phyloP scores from a whole-genome alignment of 192 early-diverging fungal species.

The Dissophora ornata region DNA sequence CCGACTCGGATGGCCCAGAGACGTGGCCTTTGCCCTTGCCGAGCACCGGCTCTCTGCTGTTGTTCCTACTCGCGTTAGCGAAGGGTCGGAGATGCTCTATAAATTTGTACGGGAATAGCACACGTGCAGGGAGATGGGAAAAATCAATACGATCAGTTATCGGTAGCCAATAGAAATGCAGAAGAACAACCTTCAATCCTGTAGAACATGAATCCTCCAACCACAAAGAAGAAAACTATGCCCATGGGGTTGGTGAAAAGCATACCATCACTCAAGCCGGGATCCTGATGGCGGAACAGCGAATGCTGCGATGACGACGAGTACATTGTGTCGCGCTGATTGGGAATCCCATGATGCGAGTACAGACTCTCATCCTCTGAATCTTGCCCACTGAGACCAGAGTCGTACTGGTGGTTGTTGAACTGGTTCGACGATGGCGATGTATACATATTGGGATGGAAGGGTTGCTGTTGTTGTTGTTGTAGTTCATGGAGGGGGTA shows the following conservation, averaged over 20 bases:
- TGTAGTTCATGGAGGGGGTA: slow-evolving; percentile 26
- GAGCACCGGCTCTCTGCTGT: slow-evolving; percentile 6
- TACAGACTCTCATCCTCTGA: slow-evolving; percentile 34
- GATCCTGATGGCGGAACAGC: slow-evolving; percentile 25
- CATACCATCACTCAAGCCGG: slow-evolving; percentile 16
- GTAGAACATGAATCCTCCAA: too few species aligned
- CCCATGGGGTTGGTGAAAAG: background rate
- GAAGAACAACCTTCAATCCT: too few species aligned
- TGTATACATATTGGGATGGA: background rate
- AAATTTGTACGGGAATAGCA: background rate
- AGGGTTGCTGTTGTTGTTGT: background rate
- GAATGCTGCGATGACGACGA: slow-evolving; percentile 38
- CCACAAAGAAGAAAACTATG: too few species aligned
- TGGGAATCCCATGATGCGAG: slow-evolving; percentile 13
- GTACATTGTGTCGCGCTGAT: slow-evolving; percentile 27
- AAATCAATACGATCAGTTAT: background rate
- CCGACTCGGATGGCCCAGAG: slow-evolving; percentile 19
- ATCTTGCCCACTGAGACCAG: slow-evolving; percentile 12
- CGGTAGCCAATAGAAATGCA: too few species aligned
- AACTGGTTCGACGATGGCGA: slow-evolving; percentile 16
- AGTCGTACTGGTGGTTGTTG: slow-evolving; percentile 31
- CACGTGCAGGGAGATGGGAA: background rate
- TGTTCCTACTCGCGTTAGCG: slow-evolving; percentile 6
- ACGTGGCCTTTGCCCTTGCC: slow-evolving; percentile 15
- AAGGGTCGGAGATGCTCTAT: slow-evolving; percentile 5